Conservation (phyloP, 1,284 basidiomycete species). For the Malassezia globosa region DNA sequence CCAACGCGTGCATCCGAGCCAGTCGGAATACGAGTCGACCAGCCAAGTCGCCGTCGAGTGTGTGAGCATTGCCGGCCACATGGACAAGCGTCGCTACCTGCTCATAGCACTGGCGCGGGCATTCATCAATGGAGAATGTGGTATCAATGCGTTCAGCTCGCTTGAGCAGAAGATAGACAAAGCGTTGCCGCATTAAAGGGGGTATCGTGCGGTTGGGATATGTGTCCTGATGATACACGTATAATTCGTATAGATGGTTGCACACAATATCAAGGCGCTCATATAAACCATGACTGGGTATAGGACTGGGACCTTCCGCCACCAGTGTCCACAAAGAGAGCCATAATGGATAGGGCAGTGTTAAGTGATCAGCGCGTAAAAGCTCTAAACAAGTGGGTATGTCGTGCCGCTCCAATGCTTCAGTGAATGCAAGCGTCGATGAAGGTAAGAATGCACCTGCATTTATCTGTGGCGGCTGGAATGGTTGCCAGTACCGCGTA, state of each 20-base stretch:
- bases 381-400: background rate
- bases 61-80: background rate
- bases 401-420: conserved; percentile 8
- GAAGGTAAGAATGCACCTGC: background rate
- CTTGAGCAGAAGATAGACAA: conserved; percentile 14
- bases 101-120: background rate
- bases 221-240: background rate
- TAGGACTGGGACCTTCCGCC: conserved; percentile 2
- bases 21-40: conserved; percentile 14
- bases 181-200: background rate
- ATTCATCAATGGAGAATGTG: background rate
- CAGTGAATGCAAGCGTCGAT: background rate
- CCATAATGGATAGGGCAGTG: conserved; percentile 8
- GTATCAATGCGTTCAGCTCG: conserved; percentile 8
- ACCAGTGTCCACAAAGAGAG: conserved; percentile 3
- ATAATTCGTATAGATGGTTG: conserved; percentile 1
- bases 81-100: background rate
- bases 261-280: conserved; percentile 6
- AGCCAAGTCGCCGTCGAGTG: conserved; percentile 9
- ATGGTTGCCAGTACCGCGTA: conserved; percentile 9
- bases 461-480: background rate
- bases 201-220: background rate
- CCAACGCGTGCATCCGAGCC: conserved; percentile 1
- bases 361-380: background rate
- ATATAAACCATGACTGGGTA: background rate